Conservation (phyloP, 176 grass and related monocot genomes). For the Canna indica region DNA sequence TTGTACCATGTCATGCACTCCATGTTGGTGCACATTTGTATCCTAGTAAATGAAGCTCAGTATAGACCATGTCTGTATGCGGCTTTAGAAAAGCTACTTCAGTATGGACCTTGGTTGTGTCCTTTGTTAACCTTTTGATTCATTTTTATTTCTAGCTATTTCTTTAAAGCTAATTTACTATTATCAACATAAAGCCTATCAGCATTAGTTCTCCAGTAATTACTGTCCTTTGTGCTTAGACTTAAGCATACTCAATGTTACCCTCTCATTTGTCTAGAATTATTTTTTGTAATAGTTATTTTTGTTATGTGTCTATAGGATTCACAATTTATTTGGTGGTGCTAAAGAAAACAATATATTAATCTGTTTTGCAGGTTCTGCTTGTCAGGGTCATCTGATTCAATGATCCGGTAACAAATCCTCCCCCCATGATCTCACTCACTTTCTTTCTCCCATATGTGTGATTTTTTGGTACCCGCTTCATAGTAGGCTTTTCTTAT, state of each 20-base stretch:
- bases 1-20: background rate
- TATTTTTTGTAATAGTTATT: background rate
- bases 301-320: background rate
- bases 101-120: background rate
- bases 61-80: too few species aligned
- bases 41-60: background rate
- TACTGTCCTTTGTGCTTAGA: background rate
- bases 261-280: background rate
- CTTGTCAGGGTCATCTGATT: slow-evolving; percentile 92
- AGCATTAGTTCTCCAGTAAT: background rate
- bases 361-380: slow-evolving; percentile 56
- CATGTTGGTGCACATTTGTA: background rate
- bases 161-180: background rate
- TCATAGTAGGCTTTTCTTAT: background rate
- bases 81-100: background rate
- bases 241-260: background rate
- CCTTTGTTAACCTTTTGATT: background rate
- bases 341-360: slow-evolving; percentile 8
- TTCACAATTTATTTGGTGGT: background rate
- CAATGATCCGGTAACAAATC: slow-evolving; percentile 81
- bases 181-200: too few species aligned
- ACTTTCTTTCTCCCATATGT: background rate
- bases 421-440: background rate
- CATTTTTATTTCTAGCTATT: background rate
- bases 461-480: background rate